Conservation (phyloP, 805 yeast genomes). For the Alloascoidea hylecoeti region DNA sequence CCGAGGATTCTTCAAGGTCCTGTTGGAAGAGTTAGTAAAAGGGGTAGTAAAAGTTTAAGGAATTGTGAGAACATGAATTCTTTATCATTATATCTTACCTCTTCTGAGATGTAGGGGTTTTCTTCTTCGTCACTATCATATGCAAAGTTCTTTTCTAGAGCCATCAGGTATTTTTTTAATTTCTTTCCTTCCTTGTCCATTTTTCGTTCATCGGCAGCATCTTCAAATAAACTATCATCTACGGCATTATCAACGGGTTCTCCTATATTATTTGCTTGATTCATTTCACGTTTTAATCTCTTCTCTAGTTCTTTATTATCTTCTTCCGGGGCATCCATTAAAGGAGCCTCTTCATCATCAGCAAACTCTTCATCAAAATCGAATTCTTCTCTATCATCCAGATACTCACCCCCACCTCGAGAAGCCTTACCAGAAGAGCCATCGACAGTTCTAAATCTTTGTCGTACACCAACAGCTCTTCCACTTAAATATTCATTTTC, state of each 20-base stretch:
- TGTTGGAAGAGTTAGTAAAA: no score
- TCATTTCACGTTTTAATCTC: slow-evolving; percentile 74
- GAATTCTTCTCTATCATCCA: slow-evolving; percentile 79
- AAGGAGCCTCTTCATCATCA: slow-evolving; percentile 98
- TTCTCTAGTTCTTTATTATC: slow-evolving; percentile 83
- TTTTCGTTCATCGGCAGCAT: slow-evolving; percentile 66
- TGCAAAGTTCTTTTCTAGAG: slow-evolving; percentile 74
- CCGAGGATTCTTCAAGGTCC: no score
- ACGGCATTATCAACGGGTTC: slow-evolving; percentile 35
- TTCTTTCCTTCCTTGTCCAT: slow-evolving; percentile 87
- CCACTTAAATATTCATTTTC: slow-evolving; percentile 37
- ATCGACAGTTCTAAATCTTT: slow-evolving; percentile 34
- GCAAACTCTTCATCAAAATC: slow-evolving; percentile 96
- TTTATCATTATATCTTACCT: slow-evolving; percentile 26
- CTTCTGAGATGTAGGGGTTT: slow-evolving; percentile 71
- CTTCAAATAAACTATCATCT: slow-evolving; percentile 50
- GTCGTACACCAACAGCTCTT: slow-evolving; percentile 17
- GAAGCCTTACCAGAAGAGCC: slow-evolving; percentile 22
- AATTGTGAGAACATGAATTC: no score
- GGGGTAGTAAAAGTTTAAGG: no score
- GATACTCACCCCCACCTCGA: slow-evolving; percentile 30
- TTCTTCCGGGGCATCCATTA: slow-evolving; percentile 90
- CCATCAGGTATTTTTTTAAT: slow-evolving; percentile 68
- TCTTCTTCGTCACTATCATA: slow-evolving; percentile 79
- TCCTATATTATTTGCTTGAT: slow-evolving; percentile 57